Evolutionary conservation across 345 rosid species (phyloP), one percentile per base, ranked within the genome.

Genomic region (Eutrema heterophyllum): DNA sequence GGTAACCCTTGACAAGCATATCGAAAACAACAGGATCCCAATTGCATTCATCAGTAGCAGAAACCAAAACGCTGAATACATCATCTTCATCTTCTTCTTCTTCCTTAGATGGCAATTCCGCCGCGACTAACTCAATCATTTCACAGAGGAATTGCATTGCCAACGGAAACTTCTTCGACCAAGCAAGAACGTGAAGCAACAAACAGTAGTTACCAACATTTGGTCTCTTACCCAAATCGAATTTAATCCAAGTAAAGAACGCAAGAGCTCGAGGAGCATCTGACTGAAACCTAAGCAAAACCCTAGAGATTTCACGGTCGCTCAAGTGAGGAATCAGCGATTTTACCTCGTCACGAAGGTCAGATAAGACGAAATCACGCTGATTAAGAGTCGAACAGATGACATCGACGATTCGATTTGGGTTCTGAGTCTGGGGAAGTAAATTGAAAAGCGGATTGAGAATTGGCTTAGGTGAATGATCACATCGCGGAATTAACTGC

Each of bases 1-100:
- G 29, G 49, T 88, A 84, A 73, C 81, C 88, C 73, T 88, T 90
- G 18, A 87, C 79, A 24, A 90, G 87, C 79, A 88, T 80, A 79
- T 90, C 94, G 55, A 85, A 88, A 45, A 86, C 82, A 44, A 81
- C 84, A 52, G 90, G 87, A 68, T 84, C 88, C 87, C 87, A 88
- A 71, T 88, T 87, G 40, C 92, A 90, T 56, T 78, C 86, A 29
- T 86, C 78, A 67, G 83, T 76, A 67, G 81, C 78, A 41, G 75
- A 70, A 73, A 86, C 71, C 80, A 90, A 78, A 77, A 56, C 72
- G 33, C 71, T 46, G 4, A 87, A 86, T 29, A 87, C 73, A 75
- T 61, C 72, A 4, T 54, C 75, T 39, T 73, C 63, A n/a, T n/a
- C 12, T 29, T 62, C 61, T 27, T 50, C 71, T 81, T 51, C 85